Base-by-base conservation (phyloP, 2,329 filamentous ascomycete species). In the Fusarium solani-melongenae region DNA sequence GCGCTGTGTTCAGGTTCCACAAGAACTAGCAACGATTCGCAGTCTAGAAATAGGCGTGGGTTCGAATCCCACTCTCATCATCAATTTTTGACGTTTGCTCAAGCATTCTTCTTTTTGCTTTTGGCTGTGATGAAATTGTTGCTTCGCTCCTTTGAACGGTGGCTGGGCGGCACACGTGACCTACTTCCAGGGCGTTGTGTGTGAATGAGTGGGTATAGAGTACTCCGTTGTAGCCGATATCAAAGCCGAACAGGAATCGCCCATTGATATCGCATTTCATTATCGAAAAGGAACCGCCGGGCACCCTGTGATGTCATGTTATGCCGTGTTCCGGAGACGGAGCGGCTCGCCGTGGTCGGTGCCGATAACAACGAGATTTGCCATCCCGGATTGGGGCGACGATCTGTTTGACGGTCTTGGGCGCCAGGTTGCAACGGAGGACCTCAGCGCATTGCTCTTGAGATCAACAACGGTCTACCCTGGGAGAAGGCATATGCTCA, bases 1-100 rank as follows among this genome's bases (percentile, higher is more conserved):
- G 60, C 60, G 60, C 60, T 62, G 60, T 62, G 60, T 62, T 62
- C 60, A 62, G 60, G 60, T 62, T 62, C 34, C 10, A 62, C 31
- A 14, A 24, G 34, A 62, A 62, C 60, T 39, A 62, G 59, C 17
- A 62, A 62, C 46, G 60, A 62, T 62, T 62, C 60, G 60, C 60
- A 62, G 60, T 62, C 60, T 62, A 49, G 60, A 20, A 62, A 62
- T 49, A 27, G 60, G 60, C 60, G 29, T 62, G 60, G 60, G 60
- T 62, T 62, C 60, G 46, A 62, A 62, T 62, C 60, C 60, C 56
- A 59, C 56, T 58, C 56, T 58, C 34, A 39, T 58, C 56, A 58
- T 12, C n/a, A 10, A 20, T 20, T 58, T 41, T 58, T 57, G 31
- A 11, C 4, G 22, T 20, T 11, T 29, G 1, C 17, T 39, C 0